These are phyloP conservation scores for Sphagnurus paluster DNA, from an alignment of 1,284 basidiomycete species.

Conservation along the genomic window DNA sequence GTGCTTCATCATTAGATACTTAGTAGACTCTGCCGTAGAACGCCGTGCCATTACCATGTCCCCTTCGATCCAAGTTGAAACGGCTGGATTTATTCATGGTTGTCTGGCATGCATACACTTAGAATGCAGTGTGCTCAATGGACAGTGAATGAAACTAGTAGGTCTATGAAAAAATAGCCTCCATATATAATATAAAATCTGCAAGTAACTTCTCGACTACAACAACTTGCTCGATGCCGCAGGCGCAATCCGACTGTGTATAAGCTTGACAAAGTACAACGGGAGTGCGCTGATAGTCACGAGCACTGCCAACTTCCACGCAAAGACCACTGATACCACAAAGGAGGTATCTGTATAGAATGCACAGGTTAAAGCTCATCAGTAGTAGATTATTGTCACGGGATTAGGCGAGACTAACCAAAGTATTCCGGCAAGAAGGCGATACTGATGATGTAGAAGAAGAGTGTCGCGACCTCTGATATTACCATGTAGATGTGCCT, in stretches of 20 bases:
- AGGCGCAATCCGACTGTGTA: slow-evolving; percentile 86
- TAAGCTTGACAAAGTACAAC: slow-evolving; percentile 87
- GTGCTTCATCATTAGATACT: no score
- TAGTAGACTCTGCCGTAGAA: no score
- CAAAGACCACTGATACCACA: slow-evolving; percentile 84
- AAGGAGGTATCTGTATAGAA: slow-evolving; percentile 87
- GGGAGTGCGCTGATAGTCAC: slow-evolving; percentile 93
- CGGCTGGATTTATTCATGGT: no score
- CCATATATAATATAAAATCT: slow-evolving; percentile 10
- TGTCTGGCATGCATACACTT: no score
- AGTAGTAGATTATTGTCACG: not conserved
- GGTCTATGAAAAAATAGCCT: no score
- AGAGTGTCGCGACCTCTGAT: slow-evolving; percentile 86
- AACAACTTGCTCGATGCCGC: slow-evolving; percentile 93
- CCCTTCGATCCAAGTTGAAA: no score
- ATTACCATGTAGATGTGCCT: slow-evolving; percentile 98
- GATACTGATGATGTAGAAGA: slow-evolving; percentile 91
- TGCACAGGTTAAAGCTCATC: no score
- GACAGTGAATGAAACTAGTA: no score
- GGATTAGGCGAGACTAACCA: slow-evolving; percentile 53
- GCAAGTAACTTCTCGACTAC: no score
- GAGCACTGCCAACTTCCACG: slow-evolving; percentile 96
- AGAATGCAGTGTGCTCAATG: no score
- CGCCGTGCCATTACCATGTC: no score
- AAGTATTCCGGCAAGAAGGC: slow-evolving; percentile 96